Evolutionary conservation across 331 rosid genomes (phyloP), one percentile per base, ranked within the genome.

Genomic region (Prunus yedoensis): DNA sequence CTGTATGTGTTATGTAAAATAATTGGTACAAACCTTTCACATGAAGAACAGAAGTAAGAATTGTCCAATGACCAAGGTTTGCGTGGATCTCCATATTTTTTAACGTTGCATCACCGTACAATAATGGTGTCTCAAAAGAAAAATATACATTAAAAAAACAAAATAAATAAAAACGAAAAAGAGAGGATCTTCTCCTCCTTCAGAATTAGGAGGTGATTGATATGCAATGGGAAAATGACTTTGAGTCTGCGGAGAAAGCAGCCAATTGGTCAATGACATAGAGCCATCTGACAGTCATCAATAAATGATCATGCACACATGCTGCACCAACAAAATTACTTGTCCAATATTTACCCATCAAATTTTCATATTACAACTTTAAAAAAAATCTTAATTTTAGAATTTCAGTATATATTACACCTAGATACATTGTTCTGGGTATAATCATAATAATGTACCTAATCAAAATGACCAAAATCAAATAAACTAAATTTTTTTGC

Each of bases 51-150:
- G 50, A 64, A 35, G 27, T 17, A 64, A 64, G 43, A 18, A 38
- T 35, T 10, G 28, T 62, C 21, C 68, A 62, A 30, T 30, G 68
- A 30, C 46, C 45, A 15, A n/a, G 65, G 65, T 25, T 63, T 32
- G 23, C 23, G 68, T 63, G 68, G 49, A 63, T 63, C 47, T 41
- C 68, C 3, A 16, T 63, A 32, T 63, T 17, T 18, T 63, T 30
- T 17, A 30, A 30, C 32, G 47, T 63, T 63, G 68, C 8, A 63
- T 11, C 68, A 4, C 68, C 68, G 68, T 63, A 63, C 68, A 32
- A 63, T 63, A 16, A 63, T 63, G 43, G 68, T 1, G 23, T 63
- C 25, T 32, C 49, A 17, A 49, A 49, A 63, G 20, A 60, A 60
- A 60, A 60, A 60, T 27, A 27, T 14, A 6, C 5, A 60, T 0